A percentile compares a stretch with the other conserved stretches of the same genome.
Conservation (phyloP, 129 eudicot species). For the Gnaphalium uliginosum region DNA sequence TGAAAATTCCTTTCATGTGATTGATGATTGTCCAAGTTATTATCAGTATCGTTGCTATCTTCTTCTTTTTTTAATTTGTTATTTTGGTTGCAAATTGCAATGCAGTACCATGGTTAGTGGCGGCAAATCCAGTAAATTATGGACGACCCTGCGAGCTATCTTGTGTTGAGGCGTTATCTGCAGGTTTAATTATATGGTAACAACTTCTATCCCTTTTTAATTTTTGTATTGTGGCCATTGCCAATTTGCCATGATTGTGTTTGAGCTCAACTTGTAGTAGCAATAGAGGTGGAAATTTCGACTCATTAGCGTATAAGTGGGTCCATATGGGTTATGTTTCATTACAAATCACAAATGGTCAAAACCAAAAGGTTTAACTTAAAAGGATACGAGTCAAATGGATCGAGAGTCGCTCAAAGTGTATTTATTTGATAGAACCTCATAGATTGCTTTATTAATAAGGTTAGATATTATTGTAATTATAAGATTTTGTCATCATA, state of each 20-base stretch:
- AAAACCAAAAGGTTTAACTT: no score
- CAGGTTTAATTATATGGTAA: constrained; percentile 92
- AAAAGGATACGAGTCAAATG: no score
- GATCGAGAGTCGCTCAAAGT: no score
- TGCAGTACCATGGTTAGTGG: constrained; percentile 98
- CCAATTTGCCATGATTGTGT: constrained; percentile 4
- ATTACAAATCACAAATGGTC: no score
- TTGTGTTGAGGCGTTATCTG: constrained; percentile 97
- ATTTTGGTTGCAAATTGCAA: constrained; percentile 14
- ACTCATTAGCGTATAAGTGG: no score
- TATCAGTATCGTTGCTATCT: constrained; percentile 7
- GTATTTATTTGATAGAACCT: no score
- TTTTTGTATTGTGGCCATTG: background rate
- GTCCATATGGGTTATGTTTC: no score
- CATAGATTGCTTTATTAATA: no score
- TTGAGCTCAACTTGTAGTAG: constrained; percentile 5
- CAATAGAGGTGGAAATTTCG: no score
- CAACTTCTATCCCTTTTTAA: constrained; percentile 13
- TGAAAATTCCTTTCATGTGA: background rate
- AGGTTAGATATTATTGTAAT: no score
- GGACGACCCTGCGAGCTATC: constrained; percentile 99
- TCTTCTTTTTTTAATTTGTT: no score
- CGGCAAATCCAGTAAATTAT: constrained; percentile 98
- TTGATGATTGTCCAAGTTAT: constrained; percentile 19
- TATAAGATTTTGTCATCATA: no score